Conservation (phyloP, 176 grass and related monocot genomes). For the Paspalum notatum region DNA sequence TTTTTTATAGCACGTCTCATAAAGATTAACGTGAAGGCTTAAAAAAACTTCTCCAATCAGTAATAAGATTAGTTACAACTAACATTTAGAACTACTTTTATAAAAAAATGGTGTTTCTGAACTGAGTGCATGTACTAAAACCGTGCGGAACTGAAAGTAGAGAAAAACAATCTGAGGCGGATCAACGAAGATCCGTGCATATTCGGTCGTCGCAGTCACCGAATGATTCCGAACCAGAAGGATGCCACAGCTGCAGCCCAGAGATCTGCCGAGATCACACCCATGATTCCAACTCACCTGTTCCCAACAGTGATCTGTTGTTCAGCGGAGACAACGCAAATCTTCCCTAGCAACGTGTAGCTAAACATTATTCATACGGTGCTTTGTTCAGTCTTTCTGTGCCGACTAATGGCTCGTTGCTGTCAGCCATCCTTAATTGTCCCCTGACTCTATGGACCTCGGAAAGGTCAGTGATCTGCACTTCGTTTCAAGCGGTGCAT, state of each 20-base stretch:
- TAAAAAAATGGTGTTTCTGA: not conserved
- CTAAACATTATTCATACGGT: not conserved
- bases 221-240: not conserved
- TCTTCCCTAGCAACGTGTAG: not conserved
- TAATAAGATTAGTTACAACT: not conserved
- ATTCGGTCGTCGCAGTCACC: constrained; percentile 30
- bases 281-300: constrained; percentile 14
- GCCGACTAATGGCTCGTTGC: not conserved
- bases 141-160: not conserved
- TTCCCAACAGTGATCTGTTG: constrained; percentile 3
- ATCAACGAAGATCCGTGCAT: constrained; percentile 29
- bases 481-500: not conserved
- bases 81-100: not conserved
- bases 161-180: not conserved
- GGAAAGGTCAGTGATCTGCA: constrained; percentile 16
- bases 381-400: constrained; percentile 8
- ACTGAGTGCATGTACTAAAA: not conserved
- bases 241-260: not conserved
- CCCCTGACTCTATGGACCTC: constrained; percentile 22
- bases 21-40: too few relatives aligned
- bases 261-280: constrained; percentile 31
- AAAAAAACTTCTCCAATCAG: too few relatives aligned
- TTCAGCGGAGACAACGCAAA: not conserved
- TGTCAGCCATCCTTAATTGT: not conserved
- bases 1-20: too few relatives aligned